Evolutionary conservation across 768 basidiomycete genomes (phyloP).

Genomic region (Naganishia kalamii): DNA sequence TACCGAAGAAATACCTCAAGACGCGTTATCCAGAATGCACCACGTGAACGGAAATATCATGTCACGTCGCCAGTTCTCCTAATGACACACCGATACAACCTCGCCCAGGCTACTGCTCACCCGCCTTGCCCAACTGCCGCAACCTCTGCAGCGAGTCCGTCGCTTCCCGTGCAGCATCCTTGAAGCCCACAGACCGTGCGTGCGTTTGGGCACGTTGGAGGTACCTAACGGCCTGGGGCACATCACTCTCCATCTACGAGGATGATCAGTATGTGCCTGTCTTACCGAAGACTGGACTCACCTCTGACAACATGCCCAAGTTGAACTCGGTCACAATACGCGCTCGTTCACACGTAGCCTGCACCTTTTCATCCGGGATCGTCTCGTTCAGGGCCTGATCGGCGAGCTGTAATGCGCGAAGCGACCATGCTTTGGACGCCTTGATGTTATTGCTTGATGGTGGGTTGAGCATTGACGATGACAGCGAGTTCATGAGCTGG

Average conservation of each 20-base stretch:
- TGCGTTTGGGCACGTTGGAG: constrained; percentile 29
- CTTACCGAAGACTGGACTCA: constrained; percentile 20
- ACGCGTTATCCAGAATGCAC: too few species aligned
- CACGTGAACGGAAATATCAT: too few species aligned
- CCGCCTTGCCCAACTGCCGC: neutral
- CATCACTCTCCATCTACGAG: constrained; percentile 38
- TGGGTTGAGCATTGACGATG: constrained; percentile 37
- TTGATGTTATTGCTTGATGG: constrained; percentile 34
- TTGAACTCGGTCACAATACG: constrained; percentile 37
- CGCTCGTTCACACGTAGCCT: constrained; percentile 33
- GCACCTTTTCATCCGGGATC: constrained; percentile 1
- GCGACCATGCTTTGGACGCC: constrained; percentile 38
- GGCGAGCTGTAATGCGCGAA: constrained; percentile 34
- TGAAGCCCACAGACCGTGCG: constrained; percentile 34
- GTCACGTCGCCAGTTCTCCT: too few species aligned
- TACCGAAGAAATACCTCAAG: too few species aligned
- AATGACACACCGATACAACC: too few species aligned
- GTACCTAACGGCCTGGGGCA: constrained; percentile 28
- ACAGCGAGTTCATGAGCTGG: constrained; percentile 44
- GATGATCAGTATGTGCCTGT: neutral
- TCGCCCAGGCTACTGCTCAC: too few species aligned
- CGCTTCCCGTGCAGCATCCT: constrained; percentile 39
- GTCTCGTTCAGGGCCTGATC: constrained; percentile 29
- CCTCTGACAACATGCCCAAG: constrained; percentile 43
- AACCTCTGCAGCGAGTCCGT: constrained; percentile 29